Base-by-base conservation (phyloP, 805 yeast species). In the Wickerhamiella domercqiae region DNA sequence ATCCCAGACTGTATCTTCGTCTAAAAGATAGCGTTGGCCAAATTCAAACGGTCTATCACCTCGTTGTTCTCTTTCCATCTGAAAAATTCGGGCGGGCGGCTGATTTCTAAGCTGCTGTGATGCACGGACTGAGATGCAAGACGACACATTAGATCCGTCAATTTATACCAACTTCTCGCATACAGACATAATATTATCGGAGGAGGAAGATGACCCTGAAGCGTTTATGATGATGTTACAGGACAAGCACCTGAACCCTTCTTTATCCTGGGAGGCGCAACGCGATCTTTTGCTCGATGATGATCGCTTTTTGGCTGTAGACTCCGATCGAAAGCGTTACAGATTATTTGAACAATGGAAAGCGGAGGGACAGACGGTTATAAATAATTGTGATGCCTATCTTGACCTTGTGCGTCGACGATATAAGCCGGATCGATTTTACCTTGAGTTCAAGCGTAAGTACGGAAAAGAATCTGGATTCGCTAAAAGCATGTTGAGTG, bases 41-140 rank as follows among this genome's bases (percentile, higher is more conserved):
- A 90, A 90, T 16, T 75, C 77, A 57, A 83, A 87, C 4, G 98
- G 98, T 25, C 72, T 65, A 48, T 86, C 96, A 43, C 87, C 77
- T 2, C 94, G 39, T 29, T 51, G 50, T 7, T 87, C 28, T 20
- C 55, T 38, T 1, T 47, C 37, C 11, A 24, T 24, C 13, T 13
- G 9, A 24, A 24, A n/a, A n/a, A n/a, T n/a, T n/a, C n/a, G n/a
- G n/a, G 13, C 26, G 13, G 11, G 26, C 9, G 13, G 13, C 13
- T 9, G 26, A 24, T 24, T 24, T 9, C 26, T 24, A 24, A 9
- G 9, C 13, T 9, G 26, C 26, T 24, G 9, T 24, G 26, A 24
- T 24, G 11, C 26, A 9, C 26, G 13, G 13, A 24, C 26, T 13
- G 13, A 24, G 26, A 24, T 13, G 26, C 9, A 13, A 9, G 13